Conservation (phyloP, 805 yeast genomes). For the Starmerella kuoi region DNA sequence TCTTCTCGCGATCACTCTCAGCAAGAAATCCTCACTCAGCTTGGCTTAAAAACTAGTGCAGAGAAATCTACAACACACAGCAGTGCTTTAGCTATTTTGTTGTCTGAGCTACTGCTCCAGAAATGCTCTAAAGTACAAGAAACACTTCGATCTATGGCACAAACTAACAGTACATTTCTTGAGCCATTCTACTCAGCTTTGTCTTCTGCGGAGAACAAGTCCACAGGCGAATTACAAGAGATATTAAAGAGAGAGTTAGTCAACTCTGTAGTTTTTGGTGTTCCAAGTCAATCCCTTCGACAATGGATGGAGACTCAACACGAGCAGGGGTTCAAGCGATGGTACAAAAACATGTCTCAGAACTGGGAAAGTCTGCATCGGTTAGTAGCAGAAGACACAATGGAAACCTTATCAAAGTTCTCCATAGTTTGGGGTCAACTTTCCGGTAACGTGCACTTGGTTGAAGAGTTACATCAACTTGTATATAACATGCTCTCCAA, state of each 20-base stretch:
- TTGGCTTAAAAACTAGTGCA: not conserved
- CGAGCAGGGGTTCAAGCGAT: slow-evolving; percentile 22
- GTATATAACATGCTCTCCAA: not conserved
- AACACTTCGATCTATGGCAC: not conserved
- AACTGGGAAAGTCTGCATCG: slow-evolving; percentile 8
- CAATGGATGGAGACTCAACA: slow-evolving; percentile 21
- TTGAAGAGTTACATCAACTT: slow-evolving; percentile 1
- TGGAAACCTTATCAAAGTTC: slow-evolving; percentile 5
- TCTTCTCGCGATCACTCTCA: not conserved
- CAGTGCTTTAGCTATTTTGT: not conserved
- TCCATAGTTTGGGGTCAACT: slow-evolving; percentile 7
- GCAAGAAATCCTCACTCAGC: not conserved
- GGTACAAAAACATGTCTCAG: slow-evolving; percentile 18
- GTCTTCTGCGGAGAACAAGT: not conserved
- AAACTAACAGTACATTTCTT: not conserved
- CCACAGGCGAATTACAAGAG: not conserved
- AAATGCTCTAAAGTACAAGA: slow-evolving; percentile 1
- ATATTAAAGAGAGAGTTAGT: not conserved
- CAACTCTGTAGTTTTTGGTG: not conserved
- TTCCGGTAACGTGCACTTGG: not conserved
- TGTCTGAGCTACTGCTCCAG: not conserved
- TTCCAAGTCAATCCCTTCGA: not conserved
- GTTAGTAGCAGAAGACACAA: slow-evolving; percentile 1
- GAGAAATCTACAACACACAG: not conserved
- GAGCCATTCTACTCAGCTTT: not conserved